These are phyloP conservation scores for Chaetothyriales sp. DNA, from an alignment of 2,329 filamentous ascomycete species.

Conservation along the genomic window DNA sequence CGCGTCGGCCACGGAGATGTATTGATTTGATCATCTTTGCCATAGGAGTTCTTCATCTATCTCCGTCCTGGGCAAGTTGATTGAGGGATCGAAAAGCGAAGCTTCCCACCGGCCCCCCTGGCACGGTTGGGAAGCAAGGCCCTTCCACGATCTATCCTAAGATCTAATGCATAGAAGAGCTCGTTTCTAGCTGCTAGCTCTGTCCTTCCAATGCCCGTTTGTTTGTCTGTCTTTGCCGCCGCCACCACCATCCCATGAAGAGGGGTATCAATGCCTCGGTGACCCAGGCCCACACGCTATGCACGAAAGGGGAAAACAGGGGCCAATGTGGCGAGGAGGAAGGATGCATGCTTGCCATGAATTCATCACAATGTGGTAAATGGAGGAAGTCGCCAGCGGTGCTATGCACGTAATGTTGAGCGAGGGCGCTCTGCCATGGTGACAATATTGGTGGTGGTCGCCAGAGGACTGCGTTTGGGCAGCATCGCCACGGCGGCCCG, in stretches of 20 bases:
- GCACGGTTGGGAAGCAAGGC: not conserved
- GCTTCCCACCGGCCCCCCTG: not conserved
- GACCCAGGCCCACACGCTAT: not conserved
- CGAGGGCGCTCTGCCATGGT: slow-evolving; percentile 11
- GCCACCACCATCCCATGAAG: not conserved
- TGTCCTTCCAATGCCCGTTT: not conserved
- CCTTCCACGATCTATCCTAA: not conserved
- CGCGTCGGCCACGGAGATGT: too few species aligned
- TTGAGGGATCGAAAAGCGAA: too few species aligned
- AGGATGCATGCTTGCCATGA: not conserved
- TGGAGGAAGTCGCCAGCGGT: not conserved
- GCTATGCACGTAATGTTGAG: slow-evolving; percentile 16
- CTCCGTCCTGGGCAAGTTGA: too few species aligned
- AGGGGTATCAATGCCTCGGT: not conserved
- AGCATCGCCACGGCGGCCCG: not conserved
- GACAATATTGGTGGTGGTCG: not conserved
- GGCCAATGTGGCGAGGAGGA: not conserved
- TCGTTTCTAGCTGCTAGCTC: not conserved
- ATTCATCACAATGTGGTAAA: too few species aligned
- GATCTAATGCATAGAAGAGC: not conserved
- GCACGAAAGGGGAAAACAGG: not conserved
- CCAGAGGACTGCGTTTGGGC: not conserved
- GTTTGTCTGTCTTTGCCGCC: not conserved
- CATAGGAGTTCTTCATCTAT: too few species aligned
- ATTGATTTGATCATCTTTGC: too few species aligned